These are phyloP conservation scores for Tuber calosporum DNA, from an alignment of 495 filamentous ascomycete genomes.

Conservation along the genomic window DNA sequence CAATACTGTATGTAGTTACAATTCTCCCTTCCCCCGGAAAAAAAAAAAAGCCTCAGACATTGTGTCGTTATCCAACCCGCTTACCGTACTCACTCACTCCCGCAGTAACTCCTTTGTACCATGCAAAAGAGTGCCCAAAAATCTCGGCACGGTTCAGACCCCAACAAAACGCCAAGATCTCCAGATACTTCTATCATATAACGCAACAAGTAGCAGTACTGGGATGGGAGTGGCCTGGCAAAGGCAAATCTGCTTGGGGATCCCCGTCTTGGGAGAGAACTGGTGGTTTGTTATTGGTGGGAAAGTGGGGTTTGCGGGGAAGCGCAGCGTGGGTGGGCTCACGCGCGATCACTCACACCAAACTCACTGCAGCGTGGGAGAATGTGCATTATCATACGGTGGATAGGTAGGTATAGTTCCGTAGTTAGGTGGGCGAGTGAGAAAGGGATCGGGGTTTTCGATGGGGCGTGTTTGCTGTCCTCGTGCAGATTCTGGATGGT, in stretches of 20 bases:
- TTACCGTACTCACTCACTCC: neutral
- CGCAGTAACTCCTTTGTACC: no score
- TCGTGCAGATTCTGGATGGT: neutral
- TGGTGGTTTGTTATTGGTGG: neutral
- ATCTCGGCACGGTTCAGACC: neutral
- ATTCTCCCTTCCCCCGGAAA: neutral
- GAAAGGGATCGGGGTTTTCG: neutral
- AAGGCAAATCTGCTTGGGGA: neutral
- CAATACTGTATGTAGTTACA: no score
- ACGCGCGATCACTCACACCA: neutral
- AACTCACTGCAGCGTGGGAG: neutral
- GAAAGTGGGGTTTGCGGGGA: neutral
- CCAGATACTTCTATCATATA: neutral
- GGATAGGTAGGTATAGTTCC: neutral
- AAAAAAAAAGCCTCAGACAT: neutral
- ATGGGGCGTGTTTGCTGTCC: neutral
- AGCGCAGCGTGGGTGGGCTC: neutral
- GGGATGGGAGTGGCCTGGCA: neutral
- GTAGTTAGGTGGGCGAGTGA: neutral
- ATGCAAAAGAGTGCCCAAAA: neutral
- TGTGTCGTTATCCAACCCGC: neutral
- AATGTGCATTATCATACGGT: no score
- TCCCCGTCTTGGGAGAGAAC: neutral
- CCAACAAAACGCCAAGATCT: neutral
- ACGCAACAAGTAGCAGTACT: neutral